Percentiles rank a stretch among this genome's conserved stretches.
Evolutionary conservation across 805 yeast species (phyloP).

Genomic region (Yamadazyma philogaea): DNA sequence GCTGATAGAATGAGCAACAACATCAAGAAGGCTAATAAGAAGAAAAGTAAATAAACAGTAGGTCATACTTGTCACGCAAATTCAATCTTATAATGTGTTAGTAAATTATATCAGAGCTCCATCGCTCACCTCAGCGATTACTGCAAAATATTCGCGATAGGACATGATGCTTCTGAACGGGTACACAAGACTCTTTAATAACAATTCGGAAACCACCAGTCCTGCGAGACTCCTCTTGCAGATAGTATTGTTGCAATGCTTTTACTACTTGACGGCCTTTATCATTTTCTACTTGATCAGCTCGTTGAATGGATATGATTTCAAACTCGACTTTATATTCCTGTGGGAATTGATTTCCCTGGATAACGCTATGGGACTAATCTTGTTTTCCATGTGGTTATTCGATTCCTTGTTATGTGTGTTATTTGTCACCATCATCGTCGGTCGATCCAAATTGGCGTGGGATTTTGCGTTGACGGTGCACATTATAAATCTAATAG

Average conservation of each 20-base stretch:
- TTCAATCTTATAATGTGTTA: background rate
- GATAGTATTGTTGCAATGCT: constrained; percentile 70
- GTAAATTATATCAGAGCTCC: too few species aligned
- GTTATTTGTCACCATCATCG: constrained; percentile 77
- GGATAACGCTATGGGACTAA: constrained; percentile 78
- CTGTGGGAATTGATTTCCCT: constrained; percentile 74
- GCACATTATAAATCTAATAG: constrained; percentile 71
- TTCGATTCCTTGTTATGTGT: constrained; percentile 81
- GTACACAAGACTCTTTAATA: constrained; percentile 25
- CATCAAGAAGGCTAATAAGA: constrained; percentile 27
- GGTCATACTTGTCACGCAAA: background rate
- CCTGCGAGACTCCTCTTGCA: constrained; percentile 48
- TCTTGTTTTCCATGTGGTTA: constrained; percentile 74
- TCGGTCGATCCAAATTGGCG: constrained; percentile 89
- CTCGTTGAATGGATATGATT: constrained; percentile 65
- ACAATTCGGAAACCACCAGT: constrained; percentile 28
- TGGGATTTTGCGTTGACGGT: constrained; percentile 97
- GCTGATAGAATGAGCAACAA: constrained; percentile 50
- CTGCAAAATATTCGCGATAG: background rate
- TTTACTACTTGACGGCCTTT: constrained; percentile 74
- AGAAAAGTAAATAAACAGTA: constrained; percentile 3
- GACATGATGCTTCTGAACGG: constrained; percentile 14
- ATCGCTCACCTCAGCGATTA: background rate
- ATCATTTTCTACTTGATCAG: constrained; percentile 64
- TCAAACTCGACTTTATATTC: constrained; percentile 68